Conservation (phyloP, 768 basidiomycete genomes). For the Termitomyces sp. region DNA sequence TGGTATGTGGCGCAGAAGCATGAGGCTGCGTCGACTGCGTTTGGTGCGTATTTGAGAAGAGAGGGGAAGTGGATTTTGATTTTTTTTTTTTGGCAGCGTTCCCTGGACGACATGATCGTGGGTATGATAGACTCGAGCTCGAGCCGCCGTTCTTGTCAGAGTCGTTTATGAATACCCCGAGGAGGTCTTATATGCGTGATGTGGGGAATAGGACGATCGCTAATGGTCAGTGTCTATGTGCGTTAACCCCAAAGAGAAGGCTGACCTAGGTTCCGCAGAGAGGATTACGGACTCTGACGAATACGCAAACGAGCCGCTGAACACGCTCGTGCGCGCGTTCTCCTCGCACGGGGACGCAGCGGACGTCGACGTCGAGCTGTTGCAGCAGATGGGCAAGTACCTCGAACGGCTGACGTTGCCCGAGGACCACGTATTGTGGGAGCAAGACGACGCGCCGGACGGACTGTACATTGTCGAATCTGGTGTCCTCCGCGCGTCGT, state of each 20-base stretch:
- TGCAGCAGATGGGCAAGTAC: conserved; percentile 63
- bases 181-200: conserved; percentile 60
- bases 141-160: conserved; percentile 27
- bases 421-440: conserved; percentile 65
- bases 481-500: conserved; percentile 80
- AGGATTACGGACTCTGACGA: conserved; percentile 21
- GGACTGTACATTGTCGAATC: conserved; percentile 87
- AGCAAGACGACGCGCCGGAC: conserved; percentile 68
- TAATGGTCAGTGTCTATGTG: conserved; percentile 37
- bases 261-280: background rate
- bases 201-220: conserved; percentile 71
- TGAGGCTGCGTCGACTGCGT: conserved; percentile 37
- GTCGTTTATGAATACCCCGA: conserved; percentile 57
- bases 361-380: conserved; percentile 38
- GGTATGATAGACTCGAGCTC: conserved; percentile 33
- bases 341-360: conserved; percentile 63
- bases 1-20: conserved; percentile 68
- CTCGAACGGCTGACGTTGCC: conserved; percentile 50
- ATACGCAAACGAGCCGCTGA: conserved; percentile 52
- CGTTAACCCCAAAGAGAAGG: too few relatives aligned
- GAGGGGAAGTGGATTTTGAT: conserved; percentile 22
- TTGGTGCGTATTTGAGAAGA: conserved; percentile 27
- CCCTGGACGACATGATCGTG: conserved; percentile 51
- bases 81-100: conserved; percentile 30
- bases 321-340: conserved; percentile 76